Evolutionary conservation across 2,329 filamentous ascomycete species (phyloP), one percentile per base, ranked within the genome.

Genomic region (Polytolypa hystricis): DNA sequence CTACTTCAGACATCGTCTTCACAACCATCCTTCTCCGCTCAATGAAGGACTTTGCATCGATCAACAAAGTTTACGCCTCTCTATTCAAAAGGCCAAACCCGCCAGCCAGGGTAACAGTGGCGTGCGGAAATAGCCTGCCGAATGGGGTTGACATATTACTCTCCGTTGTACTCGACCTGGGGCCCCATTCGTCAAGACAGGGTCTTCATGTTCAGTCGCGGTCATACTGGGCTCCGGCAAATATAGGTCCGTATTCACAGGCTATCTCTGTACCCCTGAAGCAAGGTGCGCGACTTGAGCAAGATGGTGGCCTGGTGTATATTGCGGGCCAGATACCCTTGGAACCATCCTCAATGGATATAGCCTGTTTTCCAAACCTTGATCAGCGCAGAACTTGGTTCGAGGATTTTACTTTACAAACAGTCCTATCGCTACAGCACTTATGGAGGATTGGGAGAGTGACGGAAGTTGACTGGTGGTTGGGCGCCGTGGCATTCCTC

Each of bases 141-240:
- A 31, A 53, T 0, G 69, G 67, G 7, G 61, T 70, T 34, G 70
- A 78, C 41, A 72, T 83, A 11, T 71, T 89, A 43, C 58, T 78
- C 14, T 74, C 70, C 12, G 56, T 71, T 19, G 55, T 68, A 8
- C 49, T 70, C n/a, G 58, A 69, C 41, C 45, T 58, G 15, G 54
- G 54, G 4, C 29, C 43, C 18, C 50, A 49, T 27, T 45, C 47
- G 12, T 37, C 41, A 26, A 58, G 66, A 20, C 56, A 62, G 39
- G 82, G 60, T 0, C 70, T 96, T 1, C 91, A 98, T 56, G 87
- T 98, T 4, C 91, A 96, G 60, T 87, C 83, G 3, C 70, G 84
- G 26, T 93, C 85, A 8, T 96, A 96, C 67, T 98, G 91, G 91
- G 91, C 91, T 0, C 91, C 91, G 0, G 89, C 91, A 14, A 96